Conservation (phyloP, 495 filamentous ascomycete species). For the Penicillium flavigenum region DNA sequence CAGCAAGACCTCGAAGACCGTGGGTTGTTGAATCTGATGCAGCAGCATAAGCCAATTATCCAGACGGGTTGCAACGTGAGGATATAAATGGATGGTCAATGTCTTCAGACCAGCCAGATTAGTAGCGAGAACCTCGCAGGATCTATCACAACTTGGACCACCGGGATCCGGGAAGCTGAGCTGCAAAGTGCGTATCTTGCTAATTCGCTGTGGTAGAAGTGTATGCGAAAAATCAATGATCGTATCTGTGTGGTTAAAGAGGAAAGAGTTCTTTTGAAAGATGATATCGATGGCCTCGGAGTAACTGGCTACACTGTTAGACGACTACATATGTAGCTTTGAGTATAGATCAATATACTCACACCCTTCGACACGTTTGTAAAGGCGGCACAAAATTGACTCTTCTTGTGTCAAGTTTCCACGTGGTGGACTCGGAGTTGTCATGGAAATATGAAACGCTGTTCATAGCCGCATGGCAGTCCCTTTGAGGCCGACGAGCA, state of each 20-base stretch:
- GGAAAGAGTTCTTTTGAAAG: not conserved
- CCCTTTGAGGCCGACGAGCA: too few species aligned
- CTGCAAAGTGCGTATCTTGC: conserved; percentile 1
- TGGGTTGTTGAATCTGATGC: not conserved
- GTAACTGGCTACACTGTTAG: not conserved
- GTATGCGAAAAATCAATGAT: not conserved
- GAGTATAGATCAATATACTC: not conserved
- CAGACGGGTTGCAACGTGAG: not conserved
- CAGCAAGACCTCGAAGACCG: not conserved
- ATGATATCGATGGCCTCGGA: not conserved
- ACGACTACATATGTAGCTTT: too few species aligned
- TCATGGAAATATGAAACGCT: too few species aligned
- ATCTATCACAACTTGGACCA: not conserved
- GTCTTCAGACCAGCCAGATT: not conserved
- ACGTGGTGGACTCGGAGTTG: too few species aligned
- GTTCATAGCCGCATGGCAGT: too few species aligned
- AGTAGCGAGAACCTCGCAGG: not conserved
- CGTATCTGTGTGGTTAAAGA: not conserved
- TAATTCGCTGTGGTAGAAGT: not conserved
- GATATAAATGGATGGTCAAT: conserved; percentile 3
- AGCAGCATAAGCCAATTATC: not conserved
- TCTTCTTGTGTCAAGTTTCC: too few species aligned
- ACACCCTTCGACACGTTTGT: not conserved
- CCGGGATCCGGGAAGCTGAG: not conserved
- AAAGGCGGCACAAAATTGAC: not conserved